Base-by-base conservation (phyloP, 2,329 filamentous ascomycete genomes). In the Trichoderma hamatum region DNA sequence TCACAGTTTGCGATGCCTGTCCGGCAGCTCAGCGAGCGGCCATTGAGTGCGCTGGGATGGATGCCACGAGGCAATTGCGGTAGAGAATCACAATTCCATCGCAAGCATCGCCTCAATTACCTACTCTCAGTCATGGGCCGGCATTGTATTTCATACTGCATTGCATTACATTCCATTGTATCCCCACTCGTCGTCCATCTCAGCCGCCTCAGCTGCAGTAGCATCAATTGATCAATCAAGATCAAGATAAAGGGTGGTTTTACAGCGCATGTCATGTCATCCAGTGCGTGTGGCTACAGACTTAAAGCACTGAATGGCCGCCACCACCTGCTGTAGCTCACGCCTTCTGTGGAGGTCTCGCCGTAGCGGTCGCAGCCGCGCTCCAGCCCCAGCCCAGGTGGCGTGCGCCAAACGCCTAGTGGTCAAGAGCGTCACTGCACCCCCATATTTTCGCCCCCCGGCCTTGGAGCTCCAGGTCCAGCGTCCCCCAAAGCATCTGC, bases 321-420 rank as follows among this genome's bases (percentile, higher is more conserved):
- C 46, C 55, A 21, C 34, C 14, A 36, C 14, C 32, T 39, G 49
- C 62, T 26, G 49, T 56, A n/a, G 52, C 64, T 67, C 46, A 28
- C 52, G 36, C 30, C 30, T 58, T 24, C 19, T 14, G 55, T 36
- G 54, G 63, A 54, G 51, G 70, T 71, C 72, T 68, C 64, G 70
- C 63, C 59, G 71, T 71, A 51, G 49, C 67, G 67, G 59, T 64
- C 60, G 52, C 32, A 69, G 60, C 59, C 67, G 59, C 59, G 56
- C 66, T 54, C 46, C 21, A 49, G 46, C 46, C 46, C 46, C 46
- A 49, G 46, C 46, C 32, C 46, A 68, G 46, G 68, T 70, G 68
- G 68, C 68, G 68, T 67, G 68, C 63, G 55, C 68, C 68, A 70
- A 32, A 46, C 19, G 67, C 56, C 63, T 60, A 67, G 68, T 67